Evolutionary conservation across 2,329 filamentous ascomycete genomes (phyloP), one percentile per base, ranked within the genome.

Genomic region (Trichoderma afroharzianum): DNA sequence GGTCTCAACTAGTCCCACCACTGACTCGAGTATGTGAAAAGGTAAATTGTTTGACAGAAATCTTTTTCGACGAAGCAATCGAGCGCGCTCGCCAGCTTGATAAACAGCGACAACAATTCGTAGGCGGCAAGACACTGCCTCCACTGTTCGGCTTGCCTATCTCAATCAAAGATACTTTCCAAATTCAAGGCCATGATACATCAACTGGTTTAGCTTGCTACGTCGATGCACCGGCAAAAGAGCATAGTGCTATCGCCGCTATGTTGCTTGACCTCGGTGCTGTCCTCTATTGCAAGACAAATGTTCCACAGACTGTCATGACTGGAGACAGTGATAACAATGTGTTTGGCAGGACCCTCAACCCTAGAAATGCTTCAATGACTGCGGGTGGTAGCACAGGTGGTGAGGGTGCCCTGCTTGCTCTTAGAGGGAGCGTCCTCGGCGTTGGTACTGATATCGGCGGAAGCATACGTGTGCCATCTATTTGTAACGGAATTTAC

Each of bases 181-280:
- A 12, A 15, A 39, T 14, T 6, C 18, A 74, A 76, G 85, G 84
- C 1, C 80, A 86, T 3, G 85, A 88, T 72, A 87, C 82, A 0
- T 79, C 80, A 0, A 83, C 82, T 77, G 82, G 81, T 2, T 79
- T 81, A 47, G 76, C 78, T 1, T 76, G 73, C 4, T 80, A 78
- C 74, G 78, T 81, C 21, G 76, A 77, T 12, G 76, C 81, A 24
- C 75, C 79, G 9, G 78, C 79, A 4, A 66, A 67, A 3, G 76
- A 79, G 6, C 75, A 81, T 6, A 74, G 79, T 7, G 72, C 76
- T 7, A 70, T 79, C 1, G 78, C 79, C 2, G 76, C 75, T 8
- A 74, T 82, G 0, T 74, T 81, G 21, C 74, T 75, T 66, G 79
- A 81, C 39, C 74, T 74, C 2, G 77, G 77, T 1, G 78, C 77